phyloP scores from a whole-genome alignment of 495 filamentous ascomycete genomes.

The Tetracladium setigerum region DNA sequence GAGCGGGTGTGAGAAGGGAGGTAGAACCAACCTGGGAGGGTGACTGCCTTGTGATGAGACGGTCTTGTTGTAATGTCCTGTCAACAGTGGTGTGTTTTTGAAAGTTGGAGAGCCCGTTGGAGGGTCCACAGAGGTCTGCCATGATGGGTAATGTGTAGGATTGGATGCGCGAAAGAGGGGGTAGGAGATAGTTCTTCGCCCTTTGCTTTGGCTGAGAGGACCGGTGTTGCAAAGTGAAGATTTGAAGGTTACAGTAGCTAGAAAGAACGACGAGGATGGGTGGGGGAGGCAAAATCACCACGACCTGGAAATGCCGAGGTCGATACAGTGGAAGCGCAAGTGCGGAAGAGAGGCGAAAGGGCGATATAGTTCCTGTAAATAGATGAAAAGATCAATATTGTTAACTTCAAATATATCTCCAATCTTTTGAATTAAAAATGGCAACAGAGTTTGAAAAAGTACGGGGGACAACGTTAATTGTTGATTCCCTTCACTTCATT shows the following conservation, averaged over 20 bases:
- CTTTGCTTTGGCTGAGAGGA: too few relatives aligned
- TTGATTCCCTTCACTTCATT: too few relatives aligned
- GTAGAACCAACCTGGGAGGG: constrained; percentile 43
- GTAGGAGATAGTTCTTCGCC: not conserved
- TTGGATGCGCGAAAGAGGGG: not conserved
- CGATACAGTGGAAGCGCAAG: too few relatives aligned
- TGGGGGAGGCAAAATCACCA: too few relatives aligned
- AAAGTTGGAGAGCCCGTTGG: constrained; percentile 80
- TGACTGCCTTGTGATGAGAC: constrained; percentile 45
- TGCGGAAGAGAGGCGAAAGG: too few relatives aligned
- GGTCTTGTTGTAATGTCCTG: constrained; percentile 79
- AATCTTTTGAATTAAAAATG: too few relatives aligned
- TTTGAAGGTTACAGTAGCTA: not conserved
- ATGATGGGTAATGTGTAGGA: constrained; percentile 38
- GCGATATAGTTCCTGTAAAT: too few relatives aligned
- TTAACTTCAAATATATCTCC: too few relatives aligned
- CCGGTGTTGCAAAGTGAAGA: not conserved
- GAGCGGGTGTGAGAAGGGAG: not conserved
- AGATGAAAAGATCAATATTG: too few relatives aligned
- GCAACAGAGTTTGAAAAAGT: too few relatives aligned
- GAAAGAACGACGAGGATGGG: not conserved
- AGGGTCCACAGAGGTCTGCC: constrained; percentile 85
- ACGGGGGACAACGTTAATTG: too few relatives aligned
- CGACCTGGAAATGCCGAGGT: too few relatives aligned
- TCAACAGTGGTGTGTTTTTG: constrained; percentile 74